Base-by-base conservation (phyloP, 805 yeast genomes). In the Priceomyces castillae region DNA sequence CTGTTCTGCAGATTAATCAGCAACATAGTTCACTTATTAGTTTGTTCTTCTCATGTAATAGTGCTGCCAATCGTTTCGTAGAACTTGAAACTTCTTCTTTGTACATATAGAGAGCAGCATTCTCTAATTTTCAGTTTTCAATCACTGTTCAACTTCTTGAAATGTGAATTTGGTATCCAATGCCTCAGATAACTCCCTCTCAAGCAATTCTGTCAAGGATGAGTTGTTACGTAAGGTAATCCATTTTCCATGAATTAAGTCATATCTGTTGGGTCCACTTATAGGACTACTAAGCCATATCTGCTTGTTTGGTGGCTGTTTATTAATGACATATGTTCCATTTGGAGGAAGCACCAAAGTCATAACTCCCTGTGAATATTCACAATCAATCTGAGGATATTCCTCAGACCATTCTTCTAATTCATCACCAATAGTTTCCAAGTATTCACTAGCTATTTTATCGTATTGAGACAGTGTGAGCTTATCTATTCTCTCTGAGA, bases 231-330 rank as follows among this genome's bases (percentile, higher is more conserved):
- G 76, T 43, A 85, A 61, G 10, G 90, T 84, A 10, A 81, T 66
- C 99, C 99, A 94, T 43, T 73, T 69, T 3, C 86, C 86, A 34
- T 79, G 75, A 34, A 85, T 73, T 48, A 77, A 78, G 61, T 94
- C 98, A 46, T 59, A 65, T 43, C 75, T 56, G 58, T 90, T 89
- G 4, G 99, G 99, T 0, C 99, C 99, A 6, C 95, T 85, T 3
- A 89, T 58, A 0, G 99, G 99, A 35, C 96, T 86, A 46, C 95
- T 81, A 41, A 92, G 74, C 99, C 99, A 94, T 23, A 94, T 84
- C 62, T 94, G 99, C 65, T 87, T 85, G 66, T 90, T 94, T 3
- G 99, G 97, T 1, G 99, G 99, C 65, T 94, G 98, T 59, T 90
- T 92, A 69, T 94, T 94, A 58, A 94, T 83, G 22, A 94, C 96